These are phyloP conservation scores for Paraconiothyrium sp. DNA, from an alignment of 2,329 filamentous ascomycete species.

Conservation along the genomic window DNA sequence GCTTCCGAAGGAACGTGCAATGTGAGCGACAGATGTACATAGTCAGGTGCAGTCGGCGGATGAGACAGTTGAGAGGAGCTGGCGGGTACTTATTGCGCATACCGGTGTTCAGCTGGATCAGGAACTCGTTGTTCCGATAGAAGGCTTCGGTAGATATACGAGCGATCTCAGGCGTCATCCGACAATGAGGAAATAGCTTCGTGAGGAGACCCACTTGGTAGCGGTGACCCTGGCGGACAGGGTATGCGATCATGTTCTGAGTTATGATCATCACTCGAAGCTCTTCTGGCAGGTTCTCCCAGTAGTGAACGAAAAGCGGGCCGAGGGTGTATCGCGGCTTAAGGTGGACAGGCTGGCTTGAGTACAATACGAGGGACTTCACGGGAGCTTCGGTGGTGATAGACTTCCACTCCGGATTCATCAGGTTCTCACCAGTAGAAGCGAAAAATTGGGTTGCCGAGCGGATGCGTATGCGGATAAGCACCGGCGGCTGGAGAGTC, in stretches of 20 bases:
- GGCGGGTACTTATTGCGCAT: not conserved
- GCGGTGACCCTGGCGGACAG: not conserved
- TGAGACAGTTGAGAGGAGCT: not conserved
- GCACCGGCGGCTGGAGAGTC: not conserved
- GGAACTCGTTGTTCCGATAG: constrained; percentile 2
- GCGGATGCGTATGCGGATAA: not conserved
- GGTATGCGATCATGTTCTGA: not conserved
- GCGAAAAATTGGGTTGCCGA: not conserved
- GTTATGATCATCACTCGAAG: not conserved
- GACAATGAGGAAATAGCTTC: not conserved
- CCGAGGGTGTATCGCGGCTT: not conserved
- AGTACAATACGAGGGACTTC: not conserved
- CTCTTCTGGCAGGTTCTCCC: not conserved
- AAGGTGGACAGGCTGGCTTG: not conserved
- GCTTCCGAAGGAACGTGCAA: constrained; percentile 4
- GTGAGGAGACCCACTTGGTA: not conserved
- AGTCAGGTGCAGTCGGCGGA: not conserved
- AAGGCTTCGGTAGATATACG: not conserved
- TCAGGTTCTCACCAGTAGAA: not conserved
- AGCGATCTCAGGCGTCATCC: not conserved
- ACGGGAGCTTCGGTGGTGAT: not conserved
- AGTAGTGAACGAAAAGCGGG: not conserved
- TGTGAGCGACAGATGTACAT: not conserved
- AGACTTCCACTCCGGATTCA: not conserved
- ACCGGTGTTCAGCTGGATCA: not conserved